These are phyloP conservation scores for Lentinula detonsa DNA, from an alignment of 768 basidiomycete species.

Conservation along the genomic window DNA sequence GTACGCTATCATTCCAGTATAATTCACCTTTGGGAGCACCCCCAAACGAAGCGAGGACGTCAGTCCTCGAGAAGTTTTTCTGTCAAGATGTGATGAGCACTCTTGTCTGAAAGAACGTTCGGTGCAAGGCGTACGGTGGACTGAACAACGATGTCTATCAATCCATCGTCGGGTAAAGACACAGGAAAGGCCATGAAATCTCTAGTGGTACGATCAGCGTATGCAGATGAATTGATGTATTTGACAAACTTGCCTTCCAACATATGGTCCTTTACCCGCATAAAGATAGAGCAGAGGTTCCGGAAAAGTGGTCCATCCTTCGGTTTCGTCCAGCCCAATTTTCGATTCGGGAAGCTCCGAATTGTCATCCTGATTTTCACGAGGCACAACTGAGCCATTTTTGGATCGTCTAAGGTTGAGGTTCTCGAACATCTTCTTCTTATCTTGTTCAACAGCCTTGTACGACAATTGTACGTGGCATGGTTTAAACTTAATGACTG, in stretches of 20 bases:
- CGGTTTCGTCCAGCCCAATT: slow-evolving; percentile 35
- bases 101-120: not conserved
- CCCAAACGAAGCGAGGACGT: not conserved
- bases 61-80: not conserved
- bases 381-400: slow-evolving; percentile 11
- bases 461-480: slow-evolving; percentile 68
- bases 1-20: slow-evolving; percentile 8
- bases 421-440: slow-evolving; percentile 58
- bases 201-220: slow-evolving; percentile 21
- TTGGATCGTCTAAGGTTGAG: slow-evolving; percentile 32
- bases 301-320: slow-evolving; percentile 69
- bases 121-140: slow-evolving; percentile 39
- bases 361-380: slow-evolving; percentile 9
- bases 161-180: slow-evolving; percentile 71
- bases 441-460: slow-evolving; percentile 66
- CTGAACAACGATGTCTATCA: slow-evolving; percentile 68
- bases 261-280: slow-evolving; percentile 77
- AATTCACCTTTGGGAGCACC: slow-evolving; percentile 13
- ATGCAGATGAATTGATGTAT: not conserved
- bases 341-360: slow-evolving; percentile 39
- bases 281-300: slow-evolving; percentile 65
- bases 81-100: not conserved
- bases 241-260: slow-evolving; percentile 42
- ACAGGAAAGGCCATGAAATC: slow-evolving; percentile 83
- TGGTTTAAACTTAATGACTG: slow-evolving; percentile 56